phyloP scores from a whole-genome alignment of 2,329 filamentous ascomycete genomes.

The Penicillium sp. region DNA sequence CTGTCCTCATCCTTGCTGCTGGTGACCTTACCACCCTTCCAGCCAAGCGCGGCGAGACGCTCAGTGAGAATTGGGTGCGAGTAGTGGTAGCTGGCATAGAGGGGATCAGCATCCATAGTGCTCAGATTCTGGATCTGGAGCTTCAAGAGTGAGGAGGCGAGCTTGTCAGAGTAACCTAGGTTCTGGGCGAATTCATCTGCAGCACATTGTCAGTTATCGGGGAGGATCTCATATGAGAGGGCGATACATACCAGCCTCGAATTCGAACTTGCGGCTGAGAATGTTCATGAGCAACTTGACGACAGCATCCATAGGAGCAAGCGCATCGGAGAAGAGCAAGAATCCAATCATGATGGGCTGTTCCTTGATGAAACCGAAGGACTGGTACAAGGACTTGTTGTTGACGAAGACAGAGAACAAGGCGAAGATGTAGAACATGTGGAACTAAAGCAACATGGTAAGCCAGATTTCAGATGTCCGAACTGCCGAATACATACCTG shows the following conservation, averaged over 20 bases:
- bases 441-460: slow-evolving; percentile 59
- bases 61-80: slow-evolving; percentile 96
- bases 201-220: slow-evolving; percentile 19
- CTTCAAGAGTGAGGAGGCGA: slow-evolving; percentile 89
- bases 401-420: slow-evolving; percentile 97
- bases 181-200: slow-evolving; percentile 78
- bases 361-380: slow-evolving; percentile 83
- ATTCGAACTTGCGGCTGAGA: slow-evolving; percentile 91
- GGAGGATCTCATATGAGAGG: not conserved
- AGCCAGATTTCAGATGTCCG: not conserved
- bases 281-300: slow-evolving; percentile 97
- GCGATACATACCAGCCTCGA: slow-evolving; percentile 71
- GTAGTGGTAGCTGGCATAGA: slow-evolving; percentile 98
- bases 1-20: slow-evolving; percentile 55
- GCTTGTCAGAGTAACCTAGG: slow-evolving; percentile 80
- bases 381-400: slow-evolving; percentile 85
- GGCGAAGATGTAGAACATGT: slow-evolving; percentile 95
- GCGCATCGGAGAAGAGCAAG: slow-evolving; percentile 94
- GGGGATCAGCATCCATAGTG: slow-evolving; percentile 98
- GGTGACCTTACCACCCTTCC: slow-evolving; percentile 64
- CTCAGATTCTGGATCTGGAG: slow-evolving; percentile 97
- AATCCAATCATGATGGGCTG: slow-evolving; percentile 96
- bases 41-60: slow-evolving; percentile 85
- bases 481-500: slow-evolving; percentile 59
- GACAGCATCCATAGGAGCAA: slow-evolving; percentile 90